Evolutionary conservation across 2,329 filamentous ascomycete genomes (phyloP).

Genomic region (Metarhizium sp.): DNA sequence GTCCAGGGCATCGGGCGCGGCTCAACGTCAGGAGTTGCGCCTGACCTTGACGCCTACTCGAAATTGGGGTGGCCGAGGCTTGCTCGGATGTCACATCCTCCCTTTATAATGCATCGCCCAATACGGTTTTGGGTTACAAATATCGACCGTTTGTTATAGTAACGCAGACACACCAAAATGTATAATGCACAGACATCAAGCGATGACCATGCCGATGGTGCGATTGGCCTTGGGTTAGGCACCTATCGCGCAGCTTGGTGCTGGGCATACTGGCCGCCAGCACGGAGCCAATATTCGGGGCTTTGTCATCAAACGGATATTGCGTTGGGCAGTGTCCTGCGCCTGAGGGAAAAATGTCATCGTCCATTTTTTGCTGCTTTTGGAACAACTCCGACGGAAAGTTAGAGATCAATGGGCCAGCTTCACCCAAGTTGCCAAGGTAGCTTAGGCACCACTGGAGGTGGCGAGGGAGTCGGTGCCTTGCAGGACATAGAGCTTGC

Average conservation of each 20-base stretch:
- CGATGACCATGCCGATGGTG: background rate
- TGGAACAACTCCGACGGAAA: background rate
- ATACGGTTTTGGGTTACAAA: constrained; percentile 1
- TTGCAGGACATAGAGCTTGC: background rate
- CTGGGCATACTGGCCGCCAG: background rate
- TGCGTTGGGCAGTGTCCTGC: constrained; percentile 1
- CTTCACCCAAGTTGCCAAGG: background rate
- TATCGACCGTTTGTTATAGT: background rate
- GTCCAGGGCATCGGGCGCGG: constrained; percentile 36
- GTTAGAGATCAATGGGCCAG: background rate
- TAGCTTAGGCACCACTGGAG: background rate
- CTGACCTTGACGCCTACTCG: constrained; percentile 66
- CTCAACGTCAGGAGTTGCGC: constrained; percentile 46
- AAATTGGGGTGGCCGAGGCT: constrained; percentile 83
- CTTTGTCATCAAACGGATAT: constrained; percentile 3
- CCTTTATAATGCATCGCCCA: constrained; percentile 43
- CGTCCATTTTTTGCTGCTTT: background rate
- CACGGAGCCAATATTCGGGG: background rate
- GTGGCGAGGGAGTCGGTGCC: background rate
- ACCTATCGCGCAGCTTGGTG: background rate
- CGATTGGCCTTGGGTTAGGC: background rate
- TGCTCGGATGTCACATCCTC: constrained; percentile 84
- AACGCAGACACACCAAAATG: background rate
- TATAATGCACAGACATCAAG: background rate
- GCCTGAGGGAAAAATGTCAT: background rate